Conservation (phyloP, 2,329 filamentous ascomycete genomes). For the Fusarium sp. region DNA sequence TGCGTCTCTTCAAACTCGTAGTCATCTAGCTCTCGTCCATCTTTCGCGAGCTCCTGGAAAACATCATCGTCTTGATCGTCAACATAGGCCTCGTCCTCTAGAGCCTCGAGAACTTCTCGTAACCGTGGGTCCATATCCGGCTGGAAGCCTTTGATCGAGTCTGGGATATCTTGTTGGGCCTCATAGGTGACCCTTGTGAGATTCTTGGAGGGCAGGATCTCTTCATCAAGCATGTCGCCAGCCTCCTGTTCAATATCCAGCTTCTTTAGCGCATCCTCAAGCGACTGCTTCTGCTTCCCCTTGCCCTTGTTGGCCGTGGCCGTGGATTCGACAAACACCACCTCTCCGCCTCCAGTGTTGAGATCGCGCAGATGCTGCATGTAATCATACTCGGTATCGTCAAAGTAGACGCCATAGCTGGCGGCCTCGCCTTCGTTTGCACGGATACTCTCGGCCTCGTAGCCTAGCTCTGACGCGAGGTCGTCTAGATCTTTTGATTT, state of each 20-base stretch:
- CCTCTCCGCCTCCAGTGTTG: constrained; percentile 79
- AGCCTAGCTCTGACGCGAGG: constrained; percentile 81
- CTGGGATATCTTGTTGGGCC: constrained; percentile 92
- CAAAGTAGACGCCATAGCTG: constrained; percentile 92
- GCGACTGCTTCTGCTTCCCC: constrained; percentile 80
- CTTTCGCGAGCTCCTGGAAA: constrained; percentile 81
- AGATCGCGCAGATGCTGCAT: constrained; percentile 98
- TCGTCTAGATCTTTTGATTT: constrained; percentile 81
- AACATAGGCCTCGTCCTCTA: constrained; percentile 96
- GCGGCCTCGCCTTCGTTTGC: constrained; percentile 97
- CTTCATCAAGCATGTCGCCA: constrained; percentile 77
- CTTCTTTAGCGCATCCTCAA: constrained; percentile 86
- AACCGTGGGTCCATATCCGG: constrained; percentile 97
- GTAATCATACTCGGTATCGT: constrained; percentile 97
- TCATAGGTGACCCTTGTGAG: constrained; percentile 86
- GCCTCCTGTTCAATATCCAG: constrained; percentile 70
- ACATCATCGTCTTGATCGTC: constrained; percentile 90
- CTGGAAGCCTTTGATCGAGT: constrained; percentile 93
- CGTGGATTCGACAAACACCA: constrained; percentile 86
- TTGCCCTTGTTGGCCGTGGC: constrained; percentile 77
- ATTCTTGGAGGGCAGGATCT: constrained; percentile 85
- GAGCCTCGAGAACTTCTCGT: constrained; percentile 90
- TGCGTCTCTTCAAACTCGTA: constrained; percentile 83
- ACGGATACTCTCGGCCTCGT: constrained; percentile 76
- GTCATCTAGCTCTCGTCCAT: constrained; percentile 81